phyloP scores from a whole-genome alignment of 2,329 filamentous ascomycete species.

The Orbilia brochopaga region DNA sequence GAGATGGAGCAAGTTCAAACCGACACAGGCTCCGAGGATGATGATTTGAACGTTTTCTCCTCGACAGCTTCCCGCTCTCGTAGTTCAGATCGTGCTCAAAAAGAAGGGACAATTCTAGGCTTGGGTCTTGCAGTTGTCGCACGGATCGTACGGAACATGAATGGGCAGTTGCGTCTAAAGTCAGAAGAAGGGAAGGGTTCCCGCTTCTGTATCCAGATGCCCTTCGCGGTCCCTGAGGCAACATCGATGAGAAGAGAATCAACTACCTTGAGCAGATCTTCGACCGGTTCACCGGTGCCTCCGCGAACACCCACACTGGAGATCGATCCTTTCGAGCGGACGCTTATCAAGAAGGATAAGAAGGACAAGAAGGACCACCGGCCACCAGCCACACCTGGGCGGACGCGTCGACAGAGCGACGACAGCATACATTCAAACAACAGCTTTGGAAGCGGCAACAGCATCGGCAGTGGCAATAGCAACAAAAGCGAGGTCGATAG shows the following conservation, averaged over 20 bases:
- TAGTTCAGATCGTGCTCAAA: slow-evolving; percentile 51
- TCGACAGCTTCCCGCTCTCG: slow-evolving; percentile 20
- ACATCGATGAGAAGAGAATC: slow-evolving; percentile 9
- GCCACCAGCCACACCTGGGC: too few relatives aligned
- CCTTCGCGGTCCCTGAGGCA: slow-evolving; percentile 63
- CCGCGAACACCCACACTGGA: neutral
- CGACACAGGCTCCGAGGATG: slow-evolving; percentile 55
- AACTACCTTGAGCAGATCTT: neutral
- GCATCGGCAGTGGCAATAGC: slow-evolving; percentile 64
- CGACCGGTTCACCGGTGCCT: neutral
- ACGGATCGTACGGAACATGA: slow-evolving; percentile 85
- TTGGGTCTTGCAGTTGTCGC: slow-evolving; percentile 88
- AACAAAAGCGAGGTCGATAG: slow-evolving; percentile 70
- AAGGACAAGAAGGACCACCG: slow-evolving; percentile 55
- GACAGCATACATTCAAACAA: slow-evolving; percentile 59
- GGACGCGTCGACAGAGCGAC: slow-evolving; percentile 58
- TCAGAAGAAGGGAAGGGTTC: slow-evolving; percentile 83
- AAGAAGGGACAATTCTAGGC: slow-evolving; percentile 67
- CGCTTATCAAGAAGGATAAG: slow-evolving; percentile 49
- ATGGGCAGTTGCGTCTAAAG: slow-evolving; percentile 81
- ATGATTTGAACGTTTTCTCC: slow-evolving; percentile 5
- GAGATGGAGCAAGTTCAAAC: slow-evolving; percentile 71
- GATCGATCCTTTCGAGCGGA: slow-evolving; percentile 35
- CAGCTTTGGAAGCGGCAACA: slow-evolving; percentile 62
- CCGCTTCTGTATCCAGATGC: slow-evolving; percentile 78